Base-by-base conservation (phyloP, 345 rosid genomes). In the Citrus mangshanensis region DNA sequence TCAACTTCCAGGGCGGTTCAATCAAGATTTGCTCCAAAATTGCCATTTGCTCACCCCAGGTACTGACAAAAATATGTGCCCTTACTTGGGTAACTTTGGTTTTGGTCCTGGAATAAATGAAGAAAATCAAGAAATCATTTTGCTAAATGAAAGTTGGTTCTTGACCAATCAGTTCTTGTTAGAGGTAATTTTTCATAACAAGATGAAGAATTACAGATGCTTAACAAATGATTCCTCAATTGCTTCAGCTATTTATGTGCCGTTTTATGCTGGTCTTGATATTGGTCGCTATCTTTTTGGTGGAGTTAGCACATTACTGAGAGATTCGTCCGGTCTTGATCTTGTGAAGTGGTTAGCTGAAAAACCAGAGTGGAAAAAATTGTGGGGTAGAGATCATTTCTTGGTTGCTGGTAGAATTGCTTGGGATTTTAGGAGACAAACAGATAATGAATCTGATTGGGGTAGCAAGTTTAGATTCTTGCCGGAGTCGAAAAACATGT, bases 341-440 rank as follows among this genome's bases (percentile, higher is more conserved):
- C 81, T 91, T 3, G 67, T 88, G 72, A 72, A 79, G 68, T 88
- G 89, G 91, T 81, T 91, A n/a, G 75, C 83, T 46, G 56, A 75
- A 12, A 85, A 75, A 78, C 86, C 80, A 37, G 93, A 91, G 75
- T 91, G 95, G 95, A 73, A 54, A 69, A 84, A 72, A 35, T 74
- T 91, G 90, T 88, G 73, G 22, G 93, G 95, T 5, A 84, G 88
- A 84, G 95, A 91, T 58, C 91, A 91, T 86, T 91, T 91, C 86
- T 78, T 91, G 18, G 89, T 89, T 55, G 87, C 84, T 2, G 95
- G 95, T 38, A 86, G 95, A 85, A 91, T 91, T 27, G 79, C 95
- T 66, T 91, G 95, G 95, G 95, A 91, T 84, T 89, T 91, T 72
- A 81, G 93, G 74, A 83, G 95, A 81, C 87, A 89, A 71, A 77